phyloP scores from a whole-genome alignment of 805 yeast species.

The Sugiyamaella americana region DNA sequence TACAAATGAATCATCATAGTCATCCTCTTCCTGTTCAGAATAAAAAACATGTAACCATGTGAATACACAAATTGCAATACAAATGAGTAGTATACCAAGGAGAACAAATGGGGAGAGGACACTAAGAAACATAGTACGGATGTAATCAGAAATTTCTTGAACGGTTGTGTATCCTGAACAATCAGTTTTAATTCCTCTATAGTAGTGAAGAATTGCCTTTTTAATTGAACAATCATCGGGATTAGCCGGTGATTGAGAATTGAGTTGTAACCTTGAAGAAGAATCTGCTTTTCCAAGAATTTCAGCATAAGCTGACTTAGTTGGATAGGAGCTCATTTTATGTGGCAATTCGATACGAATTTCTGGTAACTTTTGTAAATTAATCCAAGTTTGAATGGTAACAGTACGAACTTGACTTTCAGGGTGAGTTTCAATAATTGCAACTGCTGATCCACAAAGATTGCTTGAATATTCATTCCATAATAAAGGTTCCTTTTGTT shows the following conservation, averaged over 20 bases:
- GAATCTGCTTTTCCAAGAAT: background rate
- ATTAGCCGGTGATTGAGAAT: background rate
- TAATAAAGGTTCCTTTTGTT: slow-evolving; percentile 14
- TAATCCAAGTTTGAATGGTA: background rate
- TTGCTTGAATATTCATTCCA: slow-evolving; percentile 10
- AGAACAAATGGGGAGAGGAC: slow-evolving; percentile 22
- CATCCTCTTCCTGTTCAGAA: background rate
- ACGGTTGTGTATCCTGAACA: slow-evolving; percentile 13
- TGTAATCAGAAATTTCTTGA: slow-evolving; percentile 14
- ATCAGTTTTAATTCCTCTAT: slow-evolving; percentile 15
- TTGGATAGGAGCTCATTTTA: background rate
- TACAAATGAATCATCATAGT: background rate
- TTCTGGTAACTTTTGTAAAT: background rate
- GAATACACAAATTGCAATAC: slow-evolving; percentile 18
- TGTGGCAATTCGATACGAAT: background rate
- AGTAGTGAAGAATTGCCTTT: slow-evolving; percentile 28
- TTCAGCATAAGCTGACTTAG: background rate
- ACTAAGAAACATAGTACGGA: slow-evolving; percentile 17
- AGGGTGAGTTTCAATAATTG: slow-evolving; percentile 7
- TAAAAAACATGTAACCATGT: slow-evolving; percentile 3
- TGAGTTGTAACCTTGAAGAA: no score
- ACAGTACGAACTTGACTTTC: background rate
- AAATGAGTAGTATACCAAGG: slow-evolving; percentile 15
- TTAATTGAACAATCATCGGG: slow-evolving; percentile 7
- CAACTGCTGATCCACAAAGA: slow-evolving; percentile 2